Evolutionary conservation across 257 asterid genomes (phyloP).

Genomic region (Capsicum rhomboideum): DNA sequence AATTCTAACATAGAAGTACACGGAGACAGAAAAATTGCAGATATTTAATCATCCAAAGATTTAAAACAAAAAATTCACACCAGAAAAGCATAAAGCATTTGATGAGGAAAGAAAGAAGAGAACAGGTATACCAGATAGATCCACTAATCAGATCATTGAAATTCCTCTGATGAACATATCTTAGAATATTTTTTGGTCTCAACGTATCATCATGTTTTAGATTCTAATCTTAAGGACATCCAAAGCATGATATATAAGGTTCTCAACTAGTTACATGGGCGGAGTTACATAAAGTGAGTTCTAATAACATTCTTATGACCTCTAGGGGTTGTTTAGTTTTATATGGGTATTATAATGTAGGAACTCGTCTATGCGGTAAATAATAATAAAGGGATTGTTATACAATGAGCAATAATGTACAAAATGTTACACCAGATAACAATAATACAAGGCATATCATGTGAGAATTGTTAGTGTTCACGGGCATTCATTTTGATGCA

Average conservation of each 20-base stretch:
- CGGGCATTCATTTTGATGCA: background rate
- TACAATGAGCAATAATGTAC: background rate
- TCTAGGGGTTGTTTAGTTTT: background rate
- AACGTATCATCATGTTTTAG: background rate
- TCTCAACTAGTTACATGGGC: background rate
- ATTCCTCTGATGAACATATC: background rate
- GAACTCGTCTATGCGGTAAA: background rate
- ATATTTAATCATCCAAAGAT: background rate
- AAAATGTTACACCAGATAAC: background rate
- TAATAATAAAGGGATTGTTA: background rate
- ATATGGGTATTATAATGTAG: background rate
- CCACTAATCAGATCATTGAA: background rate
- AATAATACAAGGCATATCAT: background rate
- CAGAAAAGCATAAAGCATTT: background rate
- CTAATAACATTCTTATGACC: background rate
- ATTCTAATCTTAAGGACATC: background rate
- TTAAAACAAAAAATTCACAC: background rate
- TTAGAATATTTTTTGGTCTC: background rate
- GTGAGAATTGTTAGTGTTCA: background rate
- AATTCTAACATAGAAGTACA: background rate
- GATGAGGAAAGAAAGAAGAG: background rate
- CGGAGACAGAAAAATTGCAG: background rate
- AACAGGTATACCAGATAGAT: background rate
- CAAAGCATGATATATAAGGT: background rate
- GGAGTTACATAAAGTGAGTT: background rate